Percentiles rank a stretch among this genome's conserved stretches.
These are phyloP conservation scores for Cladophialophora immunda DNA, from an alignment of 2,329 filamentous ascomycete species.

Conservation along the genomic window DNA sequence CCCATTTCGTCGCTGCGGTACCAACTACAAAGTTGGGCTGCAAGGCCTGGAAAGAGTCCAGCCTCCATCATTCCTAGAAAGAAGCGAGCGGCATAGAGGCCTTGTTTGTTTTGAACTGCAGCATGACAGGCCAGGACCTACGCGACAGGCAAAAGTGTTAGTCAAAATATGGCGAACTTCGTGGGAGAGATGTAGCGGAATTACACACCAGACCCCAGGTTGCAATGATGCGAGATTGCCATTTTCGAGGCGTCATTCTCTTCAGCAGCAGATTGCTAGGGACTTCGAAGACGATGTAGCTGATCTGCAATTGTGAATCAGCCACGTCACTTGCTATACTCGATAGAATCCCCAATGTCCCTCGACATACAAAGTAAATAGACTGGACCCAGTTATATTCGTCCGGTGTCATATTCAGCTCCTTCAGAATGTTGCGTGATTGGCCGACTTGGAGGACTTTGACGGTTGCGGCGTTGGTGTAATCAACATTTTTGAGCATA, in stretches of 20 bases:
- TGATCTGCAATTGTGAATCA: slow-evolving; percentile 35
- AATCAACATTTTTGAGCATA: slow-evolving; percentile 64
- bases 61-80: slow-evolving; percentile 55
- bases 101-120: slow-evolving; percentile 50
- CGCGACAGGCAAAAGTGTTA: slow-evolving; percentile 6
- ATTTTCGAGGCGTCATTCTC: slow-evolving; percentile 46
- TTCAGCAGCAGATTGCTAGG: slow-evolving; percentile 53
- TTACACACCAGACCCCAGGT: slow-evolving; percentile 46
- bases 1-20: slow-evolving; percentile 58
- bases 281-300: slow-evolving; percentile 53
- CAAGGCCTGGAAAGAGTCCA: slow-evolving; percentile 54
- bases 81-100: slow-evolving; percentile 52
- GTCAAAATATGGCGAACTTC: not conserved
- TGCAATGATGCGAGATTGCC: slow-evolving; percentile 50
- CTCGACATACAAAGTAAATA: slow-evolving; percentile 49
- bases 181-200: not conserved
- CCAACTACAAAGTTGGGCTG: slow-evolving; percentile 56
- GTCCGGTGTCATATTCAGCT: slow-evolving; percentile 52
- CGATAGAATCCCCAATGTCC: not conserved
- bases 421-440: slow-evolving; percentile 48
- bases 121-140: slow-evolving; percentile 48
- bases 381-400: slow-evolving; percentile 54
- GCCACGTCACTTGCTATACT: not conserved
- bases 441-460: slow-evolving; percentile 55
- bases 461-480: slow-evolving; percentile 52